Percentiles rank a stretch among this genome's conserved stretches.
phyloP scores from a whole-genome alignment of 1,284 basidiomycete species.

The Sanghuangporus weigelae region DNA sequence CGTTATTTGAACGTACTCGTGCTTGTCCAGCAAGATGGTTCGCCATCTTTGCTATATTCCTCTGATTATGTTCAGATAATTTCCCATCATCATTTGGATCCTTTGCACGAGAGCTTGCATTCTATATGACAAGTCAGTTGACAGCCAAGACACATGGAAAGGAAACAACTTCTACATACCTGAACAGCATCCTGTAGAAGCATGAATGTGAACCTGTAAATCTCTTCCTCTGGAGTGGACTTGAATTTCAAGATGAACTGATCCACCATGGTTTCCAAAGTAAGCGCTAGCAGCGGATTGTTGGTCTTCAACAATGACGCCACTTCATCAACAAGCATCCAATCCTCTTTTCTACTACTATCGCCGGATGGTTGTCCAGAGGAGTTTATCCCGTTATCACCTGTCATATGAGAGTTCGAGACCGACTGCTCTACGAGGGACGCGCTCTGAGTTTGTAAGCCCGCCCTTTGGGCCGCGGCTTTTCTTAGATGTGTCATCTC shows the following conservation, averaged over 20 bases:
- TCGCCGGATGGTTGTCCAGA: conserved; percentile 19
- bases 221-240: conserved; percentile 88
- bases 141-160: not conserved
- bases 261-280: conserved; percentile 97
- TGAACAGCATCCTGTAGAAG: conserved; percentile 71
- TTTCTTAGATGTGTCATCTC: conserved; percentile 66
- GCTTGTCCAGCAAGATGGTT: conserved; percentile 60
- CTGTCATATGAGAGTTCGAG: conserved; percentile 19
- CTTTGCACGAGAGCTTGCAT: conserved; percentile 68
- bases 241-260: conserved; percentile 94
- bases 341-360: conserved; percentile 62
- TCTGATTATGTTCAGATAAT: conserved; percentile 51
- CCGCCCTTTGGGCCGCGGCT: conserved; percentile 16
- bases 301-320: conserved; percentile 94
- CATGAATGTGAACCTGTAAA: conserved; percentile 88
- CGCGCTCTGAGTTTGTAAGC: conserved; percentile 1
- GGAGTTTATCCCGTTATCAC: conserved; percentile 23
- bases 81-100: conserved; percentile 74
- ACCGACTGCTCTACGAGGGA: conserved; percentile 17
- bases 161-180: conserved; percentile 35
- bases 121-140: conserved; percentile 31
- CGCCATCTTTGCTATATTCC: conserved; percentile 72
- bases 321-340: conserved; percentile 93
- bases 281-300: conserved; percentile 91
- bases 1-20: conserved; percentile 40